Evolutionary conservation across 2,329 filamentous ascomycete genomes (phyloP).

Genomic region (Fusarium piperis): DNA sequence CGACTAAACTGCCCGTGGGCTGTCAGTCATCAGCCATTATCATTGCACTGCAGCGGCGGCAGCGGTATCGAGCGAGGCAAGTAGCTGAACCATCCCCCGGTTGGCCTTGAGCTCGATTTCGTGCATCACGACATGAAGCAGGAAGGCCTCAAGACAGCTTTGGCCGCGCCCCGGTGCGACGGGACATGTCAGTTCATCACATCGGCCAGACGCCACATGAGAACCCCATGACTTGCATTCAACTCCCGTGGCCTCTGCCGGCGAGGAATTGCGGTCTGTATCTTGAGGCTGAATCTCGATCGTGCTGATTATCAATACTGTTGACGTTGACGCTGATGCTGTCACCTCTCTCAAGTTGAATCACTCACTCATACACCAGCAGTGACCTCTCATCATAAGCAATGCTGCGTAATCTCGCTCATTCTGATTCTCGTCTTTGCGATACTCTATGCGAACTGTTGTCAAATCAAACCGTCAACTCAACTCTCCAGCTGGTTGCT

Average conservation of each 20-base stretch:
- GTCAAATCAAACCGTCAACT: slow-evolving; percentile 4
- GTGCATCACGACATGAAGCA: slow-evolving; percentile 27
- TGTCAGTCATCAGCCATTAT: slow-evolving; percentile 9
- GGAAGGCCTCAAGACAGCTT: slow-evolving; percentile 25
- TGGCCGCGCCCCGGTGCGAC: neutral
- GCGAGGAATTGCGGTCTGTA: too few species aligned
- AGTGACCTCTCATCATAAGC: neutral
- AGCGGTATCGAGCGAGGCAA: slow-evolving; percentile 25
- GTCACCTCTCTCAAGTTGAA: neutral
- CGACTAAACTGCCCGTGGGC: neutral
- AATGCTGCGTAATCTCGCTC: slow-evolving; percentile 2
- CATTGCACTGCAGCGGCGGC: slow-evolving; percentile 22
- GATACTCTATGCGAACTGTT: neutral
- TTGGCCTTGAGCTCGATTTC: slow-evolving; percentile 27
- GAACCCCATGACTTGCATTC: neutral
- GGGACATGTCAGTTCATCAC: slow-evolving; percentile 11
- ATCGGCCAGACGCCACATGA: neutral
- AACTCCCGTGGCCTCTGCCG: neutral
- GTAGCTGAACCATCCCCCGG: slow-evolving; percentile 13
- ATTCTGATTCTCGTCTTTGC: slow-evolving; percentile 8
- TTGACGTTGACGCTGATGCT: neutral
- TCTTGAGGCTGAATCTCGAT: neutral
- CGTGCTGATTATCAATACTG: slow-evolving; percentile 2
- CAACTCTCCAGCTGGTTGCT: neutral
- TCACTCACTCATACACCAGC: neutral